A percentile compares a stretch with the other conserved stretches of the same genome.
Conservation (phyloP, 2,329 filamentous ascomycete genomes). For the Leptographium lundbergii region DNA sequence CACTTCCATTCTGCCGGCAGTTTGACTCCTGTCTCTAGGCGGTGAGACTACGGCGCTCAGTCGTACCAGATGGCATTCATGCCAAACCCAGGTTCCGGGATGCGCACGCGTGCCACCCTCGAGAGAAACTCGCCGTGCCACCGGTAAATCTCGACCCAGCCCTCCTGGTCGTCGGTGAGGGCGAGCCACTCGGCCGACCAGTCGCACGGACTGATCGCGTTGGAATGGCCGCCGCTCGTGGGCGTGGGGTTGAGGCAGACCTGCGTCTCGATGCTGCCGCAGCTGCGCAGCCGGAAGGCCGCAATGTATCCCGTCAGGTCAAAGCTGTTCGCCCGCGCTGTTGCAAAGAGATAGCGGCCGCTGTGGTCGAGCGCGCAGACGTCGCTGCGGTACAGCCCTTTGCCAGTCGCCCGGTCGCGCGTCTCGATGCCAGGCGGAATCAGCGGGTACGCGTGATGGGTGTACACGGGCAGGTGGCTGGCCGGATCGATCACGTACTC, state of each 20-base stretch:
- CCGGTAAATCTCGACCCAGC: slow-evolving; percentile 76
- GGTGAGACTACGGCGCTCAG: slow-evolving; percentile 19
- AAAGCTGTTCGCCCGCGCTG: slow-evolving; percentile 64
- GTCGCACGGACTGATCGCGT: slow-evolving; percentile 72
- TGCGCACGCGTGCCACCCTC: slow-evolving; percentile 62
- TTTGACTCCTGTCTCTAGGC: not conserved
- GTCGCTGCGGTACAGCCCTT: slow-evolving; percentile 67
- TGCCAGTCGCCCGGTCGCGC: slow-evolving; percentile 24
- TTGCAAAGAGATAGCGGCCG: slow-evolving; percentile 69
- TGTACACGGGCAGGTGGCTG: slow-evolving; percentile 67
- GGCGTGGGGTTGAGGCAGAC: slow-evolving; percentile 74
- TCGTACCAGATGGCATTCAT: slow-evolving; percentile 98
- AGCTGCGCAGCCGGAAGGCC: slow-evolving; percentile 58
- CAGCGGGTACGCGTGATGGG: slow-evolving; percentile 61
- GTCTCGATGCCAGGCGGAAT: slow-evolving; percentile 59
- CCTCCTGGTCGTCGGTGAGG: slow-evolving; percentile 77
- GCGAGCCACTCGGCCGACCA: slow-evolving; percentile 87
- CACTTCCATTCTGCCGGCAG: slow-evolving; percentile 1
- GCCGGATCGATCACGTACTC: slow-evolving; percentile 68
- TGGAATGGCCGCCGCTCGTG: slow-evolving; percentile 78
- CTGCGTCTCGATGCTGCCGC: slow-evolving; percentile 63
- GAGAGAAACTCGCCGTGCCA: slow-evolving; percentile 74
- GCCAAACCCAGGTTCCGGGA: slow-evolving; percentile 79
- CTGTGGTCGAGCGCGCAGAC: slow-evolving; percentile 63
- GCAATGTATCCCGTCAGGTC: slow-evolving; percentile 71